Evolutionary conservation across 495 filamentous ascomycete species (phyloP).

Genomic region (Staphylotrichum tortipilum): DNA sequence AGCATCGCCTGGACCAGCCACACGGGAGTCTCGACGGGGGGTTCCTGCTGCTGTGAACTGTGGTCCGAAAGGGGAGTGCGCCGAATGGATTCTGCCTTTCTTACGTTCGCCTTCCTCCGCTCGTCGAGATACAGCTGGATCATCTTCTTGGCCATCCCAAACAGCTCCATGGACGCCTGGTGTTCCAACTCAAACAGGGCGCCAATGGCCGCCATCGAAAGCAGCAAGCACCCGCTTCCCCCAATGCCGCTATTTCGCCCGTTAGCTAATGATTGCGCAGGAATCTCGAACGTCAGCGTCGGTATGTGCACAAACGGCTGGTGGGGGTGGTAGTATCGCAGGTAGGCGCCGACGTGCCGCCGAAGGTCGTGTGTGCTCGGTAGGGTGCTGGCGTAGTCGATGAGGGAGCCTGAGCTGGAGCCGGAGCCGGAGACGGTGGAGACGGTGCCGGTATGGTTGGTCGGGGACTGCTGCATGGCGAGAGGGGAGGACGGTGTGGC

Average conservation of each 20-base stretch:
- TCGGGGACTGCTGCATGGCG: conserved; percentile 37
- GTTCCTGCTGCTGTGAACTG: conserved; percentile 48
- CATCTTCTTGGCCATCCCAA: conserved; percentile 90
- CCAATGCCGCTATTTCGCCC: conserved; percentile 60
- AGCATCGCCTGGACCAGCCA: conserved; percentile 99
- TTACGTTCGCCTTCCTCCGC: conserved; percentile 79
- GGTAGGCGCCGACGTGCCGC: conserved; percentile 84
- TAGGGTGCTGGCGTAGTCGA: conserved; percentile 46
- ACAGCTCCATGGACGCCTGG: conserved; percentile 71
- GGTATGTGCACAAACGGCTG: conserved; percentile 88
- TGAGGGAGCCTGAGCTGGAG: too few species aligned
- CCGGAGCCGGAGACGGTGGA: conserved; percentile 41
- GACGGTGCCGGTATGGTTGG: conserved; percentile 63
- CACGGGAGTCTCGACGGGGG: conserved; percentile 71
- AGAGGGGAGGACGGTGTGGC: conserved; percentile 59
- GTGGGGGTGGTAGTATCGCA: conserved; percentile 92
- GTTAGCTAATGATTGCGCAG: conserved; percentile 53
- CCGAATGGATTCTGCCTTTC: conserved; percentile 60
- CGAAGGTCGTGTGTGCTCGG: conserved; percentile 90
- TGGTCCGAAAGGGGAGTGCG: conserved; percentile 43
- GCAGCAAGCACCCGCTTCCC: conserved; percentile 80
- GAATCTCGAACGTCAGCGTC: conserved; percentile 81
- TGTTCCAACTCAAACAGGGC: conserved; percentile 88
- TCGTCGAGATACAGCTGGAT: conserved; percentile 91
- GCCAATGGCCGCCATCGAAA: conserved; percentile 94